Conservation (phyloP, 495 filamentous ascomycete genomes). For the Aspergillus bridgeri region DNA sequence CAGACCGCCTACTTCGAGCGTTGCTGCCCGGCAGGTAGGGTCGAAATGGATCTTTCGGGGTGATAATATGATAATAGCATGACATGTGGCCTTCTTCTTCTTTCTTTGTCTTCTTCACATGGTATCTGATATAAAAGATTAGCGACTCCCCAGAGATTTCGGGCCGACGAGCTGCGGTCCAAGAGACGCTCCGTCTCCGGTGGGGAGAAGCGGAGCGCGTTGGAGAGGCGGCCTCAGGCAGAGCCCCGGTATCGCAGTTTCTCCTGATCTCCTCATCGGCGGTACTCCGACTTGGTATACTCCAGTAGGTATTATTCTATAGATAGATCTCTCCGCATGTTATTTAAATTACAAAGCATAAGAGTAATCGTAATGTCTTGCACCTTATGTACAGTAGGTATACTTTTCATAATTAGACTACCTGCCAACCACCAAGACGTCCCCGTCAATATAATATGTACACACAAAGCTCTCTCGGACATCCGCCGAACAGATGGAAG, state of each 20-base stretch:
- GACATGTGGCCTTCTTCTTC: background rate
- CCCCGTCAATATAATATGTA: background rate
- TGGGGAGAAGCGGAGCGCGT: background rate
- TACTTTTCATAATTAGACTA: no score
- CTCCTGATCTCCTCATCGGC: background rate
- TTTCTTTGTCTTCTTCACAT: no score
- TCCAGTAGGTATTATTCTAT: no score
- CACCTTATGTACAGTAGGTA: no score
- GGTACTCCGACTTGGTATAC: background rate
- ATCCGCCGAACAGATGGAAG: background rate
- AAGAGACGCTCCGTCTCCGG: constrained; percentile 4
- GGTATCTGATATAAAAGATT: background rate
- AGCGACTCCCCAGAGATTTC: background rate
- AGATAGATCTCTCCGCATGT: no score
- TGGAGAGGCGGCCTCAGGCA: background rate
- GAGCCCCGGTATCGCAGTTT: background rate
- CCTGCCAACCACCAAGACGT: no score
- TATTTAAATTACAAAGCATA: no score
- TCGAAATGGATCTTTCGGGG: background rate
- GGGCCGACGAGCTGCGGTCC: constrained; percentile 2
- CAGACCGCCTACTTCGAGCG: no score
- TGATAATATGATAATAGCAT: background rate
- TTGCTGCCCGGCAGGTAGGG: background rate
- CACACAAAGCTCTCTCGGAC: background rate
- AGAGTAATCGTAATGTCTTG: no score